Evolutionary conservation across 805 yeast species (phyloP), one percentile per base, ranked within the genome.

Genomic region (Zygosaccharomyces gambellarensis): DNA sequence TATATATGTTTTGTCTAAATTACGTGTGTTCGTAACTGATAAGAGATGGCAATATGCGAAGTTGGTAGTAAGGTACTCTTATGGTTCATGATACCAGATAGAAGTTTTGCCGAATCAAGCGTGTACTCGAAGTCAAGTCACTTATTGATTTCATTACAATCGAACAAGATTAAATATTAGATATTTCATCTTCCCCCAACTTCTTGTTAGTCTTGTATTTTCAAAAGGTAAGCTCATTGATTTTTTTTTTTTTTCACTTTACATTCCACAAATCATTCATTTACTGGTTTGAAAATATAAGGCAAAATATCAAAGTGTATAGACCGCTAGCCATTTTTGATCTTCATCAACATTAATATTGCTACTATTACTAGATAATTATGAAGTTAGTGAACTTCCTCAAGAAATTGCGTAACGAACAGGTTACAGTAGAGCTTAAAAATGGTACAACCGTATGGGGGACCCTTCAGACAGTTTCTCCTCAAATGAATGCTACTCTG

Each of bases 391-490:
- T 65, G 6, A 60, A 63, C 47, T 90, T 92, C 65, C 72, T 92
- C 52, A 87, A 87, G 87, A 90, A 89, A 61, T 72, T 92, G 61
- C 80, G 84, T 34, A 83, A 85, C 49, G 97, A 90, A 69, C 83
- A 89, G 45, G 92, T 92, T 1, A 90, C 92, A 46, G 86, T 90
- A 17, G 98, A 90, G 65, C 73, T 92, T 61, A 92, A 90, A 67
- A 89, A 92, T 68, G 97, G 97, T 36, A 87, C 92, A 4, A 77
- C 87, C 4, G 79, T 92, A 5, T 80, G 86, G 59, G 98, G 98
- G 0, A 87, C 90, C 11, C 73, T 92, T 23, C 80, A 85, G 36
- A 80, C 90, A 5, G 96, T 94, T 36, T 76, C 96, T 2, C 96
- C 97, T 25, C 79, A 86, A 54, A 90, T 90, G 98, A 90, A 90